phyloP scores from a whole-genome alignment of 768 basidiomycete genomes.

The Sistotremastrum suecicum region DNA sequence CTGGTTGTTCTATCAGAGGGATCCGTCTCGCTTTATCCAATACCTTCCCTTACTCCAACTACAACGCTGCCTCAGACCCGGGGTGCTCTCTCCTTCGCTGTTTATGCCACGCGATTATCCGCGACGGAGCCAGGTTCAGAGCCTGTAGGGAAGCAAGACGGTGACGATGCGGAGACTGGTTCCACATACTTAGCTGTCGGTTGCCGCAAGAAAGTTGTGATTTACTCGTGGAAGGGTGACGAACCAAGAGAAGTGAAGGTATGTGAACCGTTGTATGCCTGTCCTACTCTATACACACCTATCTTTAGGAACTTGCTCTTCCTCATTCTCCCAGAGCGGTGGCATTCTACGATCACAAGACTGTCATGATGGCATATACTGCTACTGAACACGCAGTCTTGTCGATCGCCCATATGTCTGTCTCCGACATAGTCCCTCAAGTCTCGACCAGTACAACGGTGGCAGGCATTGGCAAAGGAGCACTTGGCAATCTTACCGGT shows the following conservation, averaged over 20 bases:
- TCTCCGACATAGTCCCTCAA: slow-evolving; percentile 38
- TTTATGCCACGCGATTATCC: slow-evolving; percentile 11
- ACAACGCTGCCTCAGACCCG: slow-evolving; percentile 66
- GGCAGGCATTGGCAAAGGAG: slow-evolving; percentile 45
- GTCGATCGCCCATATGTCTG: slow-evolving; percentile 42
- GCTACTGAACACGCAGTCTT: slow-evolving; percentile 65
- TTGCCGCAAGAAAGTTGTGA: slow-evolving; percentile 69
- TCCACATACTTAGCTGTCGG: slow-evolving; percentile 68
- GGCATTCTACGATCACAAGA: slow-evolving; percentile 50
- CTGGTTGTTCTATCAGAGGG: slow-evolving; percentile 75
- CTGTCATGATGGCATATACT: slow-evolving; percentile 68
- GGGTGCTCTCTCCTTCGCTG: slow-evolving; percentile 69
- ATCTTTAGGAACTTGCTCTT: slow-evolving; percentile 55
- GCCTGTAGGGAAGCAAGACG: slow-evolving; percentile 8
- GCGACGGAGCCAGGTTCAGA: too few relatives aligned
- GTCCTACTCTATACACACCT: slow-evolving; percentile 1
- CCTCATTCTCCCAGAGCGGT: slow-evolving; percentile 87
- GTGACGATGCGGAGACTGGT: slow-evolving; percentile 48
- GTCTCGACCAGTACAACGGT: slow-evolving; percentile 18
- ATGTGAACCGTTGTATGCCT: slow-evolving; percentile 7
- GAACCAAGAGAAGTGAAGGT: slow-evolving; percentile 64
- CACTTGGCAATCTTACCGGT: slow-evolving; percentile 63
- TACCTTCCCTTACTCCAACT: slow-evolving; percentile 58
- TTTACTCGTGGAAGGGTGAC: slow-evolving; percentile 81
- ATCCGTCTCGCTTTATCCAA: slow-evolving; percentile 56